A percentile compares a stretch with the other conserved stretches of the same genome.
Evolutionary conservation across 345 rosid species (phyloP).

Genomic region (Schrenkiella parvula): DNA sequence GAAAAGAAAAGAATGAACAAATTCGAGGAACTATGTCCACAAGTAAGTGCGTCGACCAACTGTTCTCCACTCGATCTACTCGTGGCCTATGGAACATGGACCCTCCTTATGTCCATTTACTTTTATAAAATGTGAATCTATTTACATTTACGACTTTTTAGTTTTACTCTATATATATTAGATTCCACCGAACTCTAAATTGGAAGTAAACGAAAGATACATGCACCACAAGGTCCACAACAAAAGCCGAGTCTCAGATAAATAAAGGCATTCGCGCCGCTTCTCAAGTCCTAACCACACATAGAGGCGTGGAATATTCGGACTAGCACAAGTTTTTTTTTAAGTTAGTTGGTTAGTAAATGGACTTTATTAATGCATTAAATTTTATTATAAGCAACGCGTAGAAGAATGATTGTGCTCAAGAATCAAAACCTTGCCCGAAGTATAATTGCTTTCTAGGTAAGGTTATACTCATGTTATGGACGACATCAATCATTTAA

Average conservation of each 20-base stretch:
- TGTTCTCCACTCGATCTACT: slow-evolving; percentile 21
- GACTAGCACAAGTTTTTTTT: slow-evolving; percentile 5
- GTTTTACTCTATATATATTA: background rate
- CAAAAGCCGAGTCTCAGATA: background rate
- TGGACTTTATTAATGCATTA: slow-evolving; percentile 9
- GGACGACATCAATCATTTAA: background rate
- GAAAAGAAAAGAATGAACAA: background rate
- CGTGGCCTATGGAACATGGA: slow-evolving; percentile 7
- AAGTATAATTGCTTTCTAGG: slow-evolving; percentile 11
- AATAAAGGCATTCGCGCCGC: background rate
- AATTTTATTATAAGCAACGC: background rate
- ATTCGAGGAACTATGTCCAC: slow-evolving; percentile 16
- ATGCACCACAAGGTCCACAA: slow-evolving; percentile 15
- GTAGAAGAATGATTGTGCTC: slow-evolving; percentile 16
- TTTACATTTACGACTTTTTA: background rate
- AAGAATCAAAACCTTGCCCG: background rate
- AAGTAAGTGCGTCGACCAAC: slow-evolving; percentile 18
- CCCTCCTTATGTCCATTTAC: slow-evolving; percentile 15
- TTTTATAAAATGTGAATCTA: slow-evolving; percentile 2
- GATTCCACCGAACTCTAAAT: slow-evolving; percentile 1
- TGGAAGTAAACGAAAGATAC: slow-evolving; percentile 29
- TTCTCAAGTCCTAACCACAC: slow-evolving; percentile 20
- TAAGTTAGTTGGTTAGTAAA: slow-evolving; percentile 2
- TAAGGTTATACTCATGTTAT: background rate
- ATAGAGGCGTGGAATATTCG: slow-evolving; percentile 16